A percentile compares a stretch with the other conserved stretches of the same genome.
These are phyloP conservation scores for Boletus eberwhitei DNA, from an alignment of 768 basidiomycete species.

Conservation along the genomic window DNA sequence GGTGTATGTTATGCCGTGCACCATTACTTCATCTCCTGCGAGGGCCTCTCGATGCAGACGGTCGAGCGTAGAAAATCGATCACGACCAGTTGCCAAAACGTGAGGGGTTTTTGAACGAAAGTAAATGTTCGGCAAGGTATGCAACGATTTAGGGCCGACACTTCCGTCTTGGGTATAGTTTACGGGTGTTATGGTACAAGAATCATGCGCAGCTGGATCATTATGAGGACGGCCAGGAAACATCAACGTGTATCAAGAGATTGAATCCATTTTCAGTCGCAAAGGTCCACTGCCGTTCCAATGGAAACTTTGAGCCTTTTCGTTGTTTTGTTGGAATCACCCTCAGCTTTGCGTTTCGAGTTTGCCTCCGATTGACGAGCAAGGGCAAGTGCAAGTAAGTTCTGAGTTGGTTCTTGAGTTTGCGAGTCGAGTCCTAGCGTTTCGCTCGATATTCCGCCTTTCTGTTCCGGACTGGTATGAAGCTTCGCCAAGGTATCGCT, in stretches of 20 bases:
- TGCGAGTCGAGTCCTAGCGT: constrained; percentile 29
- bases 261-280: constrained; percentile 46
- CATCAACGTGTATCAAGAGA: background rate
- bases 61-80: constrained; percentile 35
- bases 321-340: constrained; percentile 11
- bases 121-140: background rate
- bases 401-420: constrained; percentile 41
- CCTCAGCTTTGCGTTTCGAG: constrained; percentile 35
- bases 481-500: background rate
- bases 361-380: constrained; percentile 20
- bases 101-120: constrained; percentile 36
- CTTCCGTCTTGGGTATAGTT: background rate
- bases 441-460: background rate
- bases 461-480: background rate
- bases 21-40: constrained; percentile 91
- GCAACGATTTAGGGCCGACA: constrained; percentile 35
- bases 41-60: constrained; percentile 54
- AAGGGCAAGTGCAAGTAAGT: constrained; percentile 12
- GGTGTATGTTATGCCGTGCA: constrained; percentile 84
- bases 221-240: background rate
- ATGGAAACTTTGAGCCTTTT: constrained; percentile 77
- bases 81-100: constrained; percentile 44
- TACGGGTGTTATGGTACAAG: too few species aligned
- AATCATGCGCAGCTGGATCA: background rate
- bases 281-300: constrained; percentile 65